A percentile compares a stretch with the other conserved stretches of the same genome.
Conservation (phyloP, 2,329 filamentous ascomycete genomes). For the Ophiostoma piceae region DNA sequence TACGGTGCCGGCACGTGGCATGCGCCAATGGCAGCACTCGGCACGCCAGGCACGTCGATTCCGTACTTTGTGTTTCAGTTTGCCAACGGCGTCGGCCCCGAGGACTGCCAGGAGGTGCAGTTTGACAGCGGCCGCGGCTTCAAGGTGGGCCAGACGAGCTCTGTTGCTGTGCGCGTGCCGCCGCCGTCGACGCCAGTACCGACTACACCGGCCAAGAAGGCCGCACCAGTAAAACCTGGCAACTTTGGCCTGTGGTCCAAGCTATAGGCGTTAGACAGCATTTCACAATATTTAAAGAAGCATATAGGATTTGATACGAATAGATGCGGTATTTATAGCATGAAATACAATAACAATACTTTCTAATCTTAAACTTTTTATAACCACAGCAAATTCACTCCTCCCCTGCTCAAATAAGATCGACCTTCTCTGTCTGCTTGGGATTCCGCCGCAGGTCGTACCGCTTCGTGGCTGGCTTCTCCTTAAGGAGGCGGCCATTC, state of each 20-base stretch:
- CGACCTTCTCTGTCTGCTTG: conserved; percentile 4
- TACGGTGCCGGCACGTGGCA: conserved; percentile 93
- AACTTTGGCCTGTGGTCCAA: conserved; percentile 19
- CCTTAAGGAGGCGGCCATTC: conserved; percentile 4
- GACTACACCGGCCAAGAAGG: background rate
- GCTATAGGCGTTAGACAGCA: background rate
- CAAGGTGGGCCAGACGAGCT: conserved; percentile 14
- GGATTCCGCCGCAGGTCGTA: conserved; percentile 13
- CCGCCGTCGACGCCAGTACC: background rate
- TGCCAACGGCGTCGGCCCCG: conserved; percentile 70
- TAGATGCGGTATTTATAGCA: background rate
- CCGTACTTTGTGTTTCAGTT: conserved; percentile 90
- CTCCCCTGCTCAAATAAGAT: background rate
- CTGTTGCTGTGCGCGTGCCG: conserved; percentile 20
- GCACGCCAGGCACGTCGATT: conserved; percentile 51
- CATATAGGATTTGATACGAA: background rate
- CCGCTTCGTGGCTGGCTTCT: background rate
- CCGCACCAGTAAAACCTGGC: background rate
- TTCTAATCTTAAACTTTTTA: no score
- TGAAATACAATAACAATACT: background rate
- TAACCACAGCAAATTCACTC: no score
- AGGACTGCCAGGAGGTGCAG: conserved; percentile 82
- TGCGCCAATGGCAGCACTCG: conserved; percentile 89
- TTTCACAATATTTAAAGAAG: background rate
- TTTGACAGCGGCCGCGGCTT: conserved; percentile 29